phyloP scores from a whole-genome alignment of 2,329 filamentous ascomycete species.

The Penicillium brevicompactum region DNA sequence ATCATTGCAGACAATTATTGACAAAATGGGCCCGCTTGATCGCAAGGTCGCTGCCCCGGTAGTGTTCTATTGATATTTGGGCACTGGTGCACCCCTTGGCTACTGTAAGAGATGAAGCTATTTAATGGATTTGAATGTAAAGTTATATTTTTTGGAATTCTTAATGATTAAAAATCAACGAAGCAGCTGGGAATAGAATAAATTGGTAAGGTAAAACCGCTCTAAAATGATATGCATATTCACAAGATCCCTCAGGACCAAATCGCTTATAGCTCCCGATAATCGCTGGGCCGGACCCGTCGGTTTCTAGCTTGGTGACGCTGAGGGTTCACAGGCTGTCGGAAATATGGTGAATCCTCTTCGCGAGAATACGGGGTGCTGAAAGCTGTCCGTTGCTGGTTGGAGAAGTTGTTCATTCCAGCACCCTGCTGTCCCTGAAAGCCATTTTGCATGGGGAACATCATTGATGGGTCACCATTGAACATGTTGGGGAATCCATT shows the following conservation, averaged over 20 bases:
- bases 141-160: background rate
- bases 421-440: constrained; percentile 28
- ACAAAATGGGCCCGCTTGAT: background rate
- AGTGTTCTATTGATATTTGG: background rate
- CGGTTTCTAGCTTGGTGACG: constrained; percentile 81
- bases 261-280: constrained; percentile 68
- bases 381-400: constrained; percentile 60
- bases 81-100: background rate
- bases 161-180: background rate
- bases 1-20: background rate
- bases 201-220: background rate
- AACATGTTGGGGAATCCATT: constrained; percentile 42
- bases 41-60: background rate
- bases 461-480: constrained; percentile 37
- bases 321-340: constrained; percentile 93
- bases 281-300: constrained; percentile 84
- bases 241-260: background rate
- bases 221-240: constrained; percentile 12
- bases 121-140: background rate
- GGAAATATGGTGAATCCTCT: constrained; percentile 90
- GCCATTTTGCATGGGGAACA: constrained; percentile 39
- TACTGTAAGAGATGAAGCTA: background rate
- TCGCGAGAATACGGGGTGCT: constrained; percentile 60
- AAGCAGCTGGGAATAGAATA: background rate
- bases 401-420: constrained; percentile 52